These are phyloP conservation scores for Citrus inodora DNA, from an alignment of 345 rosid species.

Conservation along the genomic window DNA sequence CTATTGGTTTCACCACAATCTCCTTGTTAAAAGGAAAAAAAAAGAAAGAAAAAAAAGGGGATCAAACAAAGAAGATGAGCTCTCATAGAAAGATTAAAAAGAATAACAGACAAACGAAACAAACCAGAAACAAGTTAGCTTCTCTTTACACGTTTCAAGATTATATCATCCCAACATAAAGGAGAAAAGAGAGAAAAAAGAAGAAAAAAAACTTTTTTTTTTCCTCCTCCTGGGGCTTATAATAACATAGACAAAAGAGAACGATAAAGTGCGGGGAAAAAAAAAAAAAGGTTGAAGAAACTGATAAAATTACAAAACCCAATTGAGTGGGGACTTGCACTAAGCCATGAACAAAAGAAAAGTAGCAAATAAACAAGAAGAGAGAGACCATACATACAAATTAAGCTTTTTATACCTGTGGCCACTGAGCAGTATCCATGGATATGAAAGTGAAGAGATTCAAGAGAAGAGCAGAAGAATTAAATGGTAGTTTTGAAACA, in stretches of 20 bases:
- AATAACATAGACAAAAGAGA: constrained; percentile 34
- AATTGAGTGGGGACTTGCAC: constrained; percentile 43
- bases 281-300: constrained; percentile 21
- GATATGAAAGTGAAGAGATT: constrained; percentile 35
- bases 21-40: constrained; percentile 27
- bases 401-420: constrained; percentile 59
- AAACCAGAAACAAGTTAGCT: constrained; percentile 26
- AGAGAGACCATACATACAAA: not conserved
- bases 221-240: not conserved
- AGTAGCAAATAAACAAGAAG: constrained; percentile 17
- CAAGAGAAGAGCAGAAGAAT: constrained; percentile 26
- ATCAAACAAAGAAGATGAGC: constrained; percentile 20
- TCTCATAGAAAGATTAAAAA: constrained; percentile 7
- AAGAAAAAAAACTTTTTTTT: not conserved
- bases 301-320: constrained; percentile 31
- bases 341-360: constrained; percentile 31
- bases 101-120: constrained; percentile 27
- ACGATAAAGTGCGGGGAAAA: constrained; percentile 36
- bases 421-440: constrained; percentile 98
- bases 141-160: constrained; percentile 29
- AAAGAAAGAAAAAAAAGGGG: not conserved
- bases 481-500: constrained; percentile 7
- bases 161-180: constrained; percentile 22
- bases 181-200: not conserved
- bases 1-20: constrained; percentile 87